Evolutionary conservation across 2,329 filamentous ascomycete species (phyloP).

Genomic region (Colletotrichum orbiculare): DNA sequence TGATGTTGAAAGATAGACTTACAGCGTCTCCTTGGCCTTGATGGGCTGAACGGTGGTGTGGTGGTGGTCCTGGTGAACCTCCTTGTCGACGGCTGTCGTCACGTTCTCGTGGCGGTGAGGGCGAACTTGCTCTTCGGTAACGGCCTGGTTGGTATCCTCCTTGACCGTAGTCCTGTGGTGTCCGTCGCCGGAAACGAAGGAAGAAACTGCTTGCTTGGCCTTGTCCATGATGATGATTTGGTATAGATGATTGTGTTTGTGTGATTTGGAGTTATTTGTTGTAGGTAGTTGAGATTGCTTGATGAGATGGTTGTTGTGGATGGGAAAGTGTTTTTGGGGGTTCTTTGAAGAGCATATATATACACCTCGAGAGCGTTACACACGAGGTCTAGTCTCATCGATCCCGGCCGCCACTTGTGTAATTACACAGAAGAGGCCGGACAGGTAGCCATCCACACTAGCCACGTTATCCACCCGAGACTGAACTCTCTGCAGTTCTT

Average conservation of each 20-base stretch:
- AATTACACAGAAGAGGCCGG: too few species aligned
- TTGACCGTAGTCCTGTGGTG: slow-evolving; percentile 78
- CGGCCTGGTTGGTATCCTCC: slow-evolving; percentile 69
- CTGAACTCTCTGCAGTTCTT: not conserved
- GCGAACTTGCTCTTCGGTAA: slow-evolving; percentile 69
- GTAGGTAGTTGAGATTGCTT: not conserved
- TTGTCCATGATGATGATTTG: slow-evolving; percentile 65
- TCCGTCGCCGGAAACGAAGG: slow-evolving; percentile 70
- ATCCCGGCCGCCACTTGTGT: too few species aligned
- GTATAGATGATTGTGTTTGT: not conserved
- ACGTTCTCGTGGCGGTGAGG: slow-evolving; percentile 71
- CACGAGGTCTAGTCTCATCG: too few species aligned
- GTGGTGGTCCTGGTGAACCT: slow-evolving; percentile 78
- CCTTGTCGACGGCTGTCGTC: slow-evolving; percentile 72
- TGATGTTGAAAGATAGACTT: slow-evolving; percentile 46
- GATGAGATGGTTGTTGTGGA: accelerated
- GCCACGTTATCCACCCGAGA: too few species aligned
- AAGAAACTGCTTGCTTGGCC: slow-evolving; percentile 70
- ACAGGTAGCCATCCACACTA: too few species aligned
- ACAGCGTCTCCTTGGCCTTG: slow-evolving; percentile 49
- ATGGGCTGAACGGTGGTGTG: slow-evolving; percentile 77
- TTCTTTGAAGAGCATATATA: not conserved
- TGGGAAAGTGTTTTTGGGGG: not conserved
- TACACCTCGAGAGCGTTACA: not conserved
- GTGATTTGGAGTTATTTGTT: not conserved